Percentiles rank a stretch among this genome's conserved stretches.
Conservation (phyloP, 2,329 filamentous ascomycete genomes). For the Fusarium nygamai region DNA sequence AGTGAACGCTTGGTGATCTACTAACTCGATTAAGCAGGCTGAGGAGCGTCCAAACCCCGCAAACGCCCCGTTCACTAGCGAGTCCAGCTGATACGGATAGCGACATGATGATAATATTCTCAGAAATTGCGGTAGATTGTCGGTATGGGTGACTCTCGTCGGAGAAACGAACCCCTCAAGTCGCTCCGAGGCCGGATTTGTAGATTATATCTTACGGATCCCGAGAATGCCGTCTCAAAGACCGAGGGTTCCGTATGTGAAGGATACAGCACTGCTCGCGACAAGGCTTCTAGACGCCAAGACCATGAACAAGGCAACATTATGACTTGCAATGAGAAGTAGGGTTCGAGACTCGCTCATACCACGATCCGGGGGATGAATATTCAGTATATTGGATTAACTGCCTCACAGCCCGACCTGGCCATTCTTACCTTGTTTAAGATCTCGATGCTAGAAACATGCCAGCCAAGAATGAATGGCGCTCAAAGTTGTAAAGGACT, state of each 20-base stretch:
- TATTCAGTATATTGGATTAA: neutral
- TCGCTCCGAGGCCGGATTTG: neutral
- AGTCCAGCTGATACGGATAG: neutral
- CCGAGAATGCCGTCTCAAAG: neutral
- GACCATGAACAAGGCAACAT: neutral
- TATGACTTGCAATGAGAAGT: no score
- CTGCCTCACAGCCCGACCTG: neutral
- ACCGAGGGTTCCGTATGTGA: neutral
- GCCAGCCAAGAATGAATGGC: neutral
- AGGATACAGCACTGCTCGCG: neutral
- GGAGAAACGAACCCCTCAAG: neutral
- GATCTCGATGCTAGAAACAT: neutral
- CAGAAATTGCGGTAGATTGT: no score
- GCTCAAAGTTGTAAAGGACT: no score
- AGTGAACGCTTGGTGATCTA: neutral
- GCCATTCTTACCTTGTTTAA: no score
- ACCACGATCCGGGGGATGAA: no score
- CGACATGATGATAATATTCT: neutral
- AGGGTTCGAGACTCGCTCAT: no score
- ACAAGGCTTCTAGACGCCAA: no score
- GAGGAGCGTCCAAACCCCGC: neutral
- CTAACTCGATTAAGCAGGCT: neutral
- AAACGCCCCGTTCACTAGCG: neutral
- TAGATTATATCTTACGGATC: neutral
- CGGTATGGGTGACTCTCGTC: neutral